Conservation (phyloP, 2,329 filamentous ascomycete genomes). For the Clarireedia sp. region DNA sequence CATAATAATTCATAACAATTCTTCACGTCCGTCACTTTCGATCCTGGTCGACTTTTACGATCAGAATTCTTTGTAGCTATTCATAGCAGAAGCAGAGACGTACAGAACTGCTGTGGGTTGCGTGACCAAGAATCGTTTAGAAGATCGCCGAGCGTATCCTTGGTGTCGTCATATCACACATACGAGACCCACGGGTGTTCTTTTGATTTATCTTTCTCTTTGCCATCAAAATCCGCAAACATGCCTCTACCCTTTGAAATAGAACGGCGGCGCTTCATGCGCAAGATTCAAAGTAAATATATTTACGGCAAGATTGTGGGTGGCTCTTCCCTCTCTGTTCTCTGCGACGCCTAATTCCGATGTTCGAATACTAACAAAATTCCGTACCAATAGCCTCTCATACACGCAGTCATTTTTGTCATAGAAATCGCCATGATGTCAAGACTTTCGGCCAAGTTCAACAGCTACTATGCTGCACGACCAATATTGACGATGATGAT, state of each 20-base stretch:
- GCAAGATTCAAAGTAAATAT: slow-evolving; percentile 62
- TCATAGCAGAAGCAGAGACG: not conserved
- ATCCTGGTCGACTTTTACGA: too few relatives aligned
- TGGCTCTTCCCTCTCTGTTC: slow-evolving; percentile 23
- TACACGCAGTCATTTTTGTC: slow-evolving; percentile 77
- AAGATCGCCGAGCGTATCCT: slow-evolving; percentile 2
- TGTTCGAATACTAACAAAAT: not conserved
- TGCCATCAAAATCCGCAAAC: slow-evolving; percentile 14
- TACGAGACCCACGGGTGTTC: not conserved
- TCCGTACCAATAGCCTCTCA: slow-evolving; percentile 58
- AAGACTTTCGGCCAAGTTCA: slow-evolving; percentile 79
- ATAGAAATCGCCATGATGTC: slow-evolving; percentile 83
- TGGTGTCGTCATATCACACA: slow-evolving; percentile 6
- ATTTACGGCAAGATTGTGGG: slow-evolving; percentile 67
- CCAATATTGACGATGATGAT: slow-evolving; percentile 99
- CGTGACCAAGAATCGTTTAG: not conserved
- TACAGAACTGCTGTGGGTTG: not conserved
- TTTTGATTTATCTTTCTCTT: not conserved
- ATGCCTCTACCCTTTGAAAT: slow-evolving; percentile 49
- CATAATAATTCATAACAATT: not conserved
- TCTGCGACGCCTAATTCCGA: not conserved
- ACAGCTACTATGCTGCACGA: slow-evolving; percentile 84
- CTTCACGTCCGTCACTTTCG: too few relatives aligned
- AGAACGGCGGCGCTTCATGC: slow-evolving; percentile 51
- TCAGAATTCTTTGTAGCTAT: too few relatives aligned